Conservation (phyloP, 257 asterid species). For the Avicennia marina region DNA sequence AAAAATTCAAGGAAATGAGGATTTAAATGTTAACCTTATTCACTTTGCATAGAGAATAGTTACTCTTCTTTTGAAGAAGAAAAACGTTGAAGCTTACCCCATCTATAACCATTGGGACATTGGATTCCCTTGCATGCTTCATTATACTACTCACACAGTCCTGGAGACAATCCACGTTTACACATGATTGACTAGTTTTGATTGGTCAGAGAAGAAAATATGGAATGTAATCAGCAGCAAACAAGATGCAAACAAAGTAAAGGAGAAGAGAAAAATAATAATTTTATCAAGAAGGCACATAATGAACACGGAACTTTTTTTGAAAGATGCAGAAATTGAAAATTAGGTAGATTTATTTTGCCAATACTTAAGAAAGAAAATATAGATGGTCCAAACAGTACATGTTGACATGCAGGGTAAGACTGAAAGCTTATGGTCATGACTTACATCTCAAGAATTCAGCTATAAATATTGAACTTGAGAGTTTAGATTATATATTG, state of each 20-base stretch:
- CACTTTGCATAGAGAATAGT: not conserved
- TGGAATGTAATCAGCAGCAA: too few species aligned
- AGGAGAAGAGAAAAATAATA: too few species aligned
- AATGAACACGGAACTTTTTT: too few species aligned
- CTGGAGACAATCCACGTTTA: constrained; percentile 34
- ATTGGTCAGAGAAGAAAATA: not conserved
- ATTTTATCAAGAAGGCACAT: too few species aligned
- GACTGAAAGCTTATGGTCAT: too few species aligned
- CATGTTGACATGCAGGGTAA: too few species aligned
- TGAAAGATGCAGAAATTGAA: too few species aligned
- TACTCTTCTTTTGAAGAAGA: not conserved
- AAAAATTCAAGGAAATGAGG: constrained; percentile 19
- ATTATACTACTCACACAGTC: constrained; percentile 86
- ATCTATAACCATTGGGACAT: constrained; percentile 88
- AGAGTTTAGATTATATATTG: not conserved
- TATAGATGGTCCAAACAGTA: too few species aligned
- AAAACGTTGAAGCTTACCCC: constrained; percentile 71
- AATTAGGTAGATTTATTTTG: too few species aligned
- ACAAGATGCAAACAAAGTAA: too few species aligned
- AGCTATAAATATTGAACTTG: not conserved
- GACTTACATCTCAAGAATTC: not conserved
- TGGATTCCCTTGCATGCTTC: constrained; percentile 77
- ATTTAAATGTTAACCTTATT: constrained; percentile 11
- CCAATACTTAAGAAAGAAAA: too few species aligned
- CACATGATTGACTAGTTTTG: not conserved